Percentiles rank a stretch among this genome's conserved stretches.
phyloP scores from a whole-genome alignment of 805 yeast genomes.

The Pichia kluyveri region DNA sequence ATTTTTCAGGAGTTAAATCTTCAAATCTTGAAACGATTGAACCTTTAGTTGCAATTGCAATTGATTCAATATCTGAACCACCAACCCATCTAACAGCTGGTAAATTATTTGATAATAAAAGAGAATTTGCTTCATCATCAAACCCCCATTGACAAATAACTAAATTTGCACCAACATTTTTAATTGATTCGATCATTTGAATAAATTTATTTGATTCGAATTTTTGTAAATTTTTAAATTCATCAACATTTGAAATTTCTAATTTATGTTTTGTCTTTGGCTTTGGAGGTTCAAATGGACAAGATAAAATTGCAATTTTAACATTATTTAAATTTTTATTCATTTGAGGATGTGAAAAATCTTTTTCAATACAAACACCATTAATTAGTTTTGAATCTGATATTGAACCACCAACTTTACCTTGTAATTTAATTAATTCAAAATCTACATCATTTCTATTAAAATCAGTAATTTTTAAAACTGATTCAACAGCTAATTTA shows the following conservation, averaged over 20 bases:
- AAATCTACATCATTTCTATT: conserved; percentile 94
- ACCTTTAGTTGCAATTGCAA: conserved; percentile 97
- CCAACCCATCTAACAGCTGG: conserved; percentile 99
- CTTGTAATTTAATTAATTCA: conserved; percentile 90
- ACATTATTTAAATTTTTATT: conserved; percentile 72
- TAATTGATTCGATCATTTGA: conserved; percentile 83
- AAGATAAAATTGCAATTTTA: conserved; percentile 88
- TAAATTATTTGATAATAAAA: conserved; percentile 75
- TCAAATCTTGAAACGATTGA: conserved; percentile 96
- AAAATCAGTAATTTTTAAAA: conserved; percentile 82
- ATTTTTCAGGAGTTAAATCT: conserved; percentile 70
- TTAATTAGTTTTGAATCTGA: conserved; percentile 76
- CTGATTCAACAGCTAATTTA: conserved; percentile 95
- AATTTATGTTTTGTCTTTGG: conserved; percentile 98
- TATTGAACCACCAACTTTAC: conserved; percentile 90
- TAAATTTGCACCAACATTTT: conserved; percentile 86
- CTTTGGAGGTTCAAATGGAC: conserved; percentile 99
- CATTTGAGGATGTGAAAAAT: conserved; percentile 98
- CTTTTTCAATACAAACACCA: conserved; percentile 93
- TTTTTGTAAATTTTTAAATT: conserved; percentile 79
- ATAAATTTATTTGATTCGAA: conserved; percentile 87
- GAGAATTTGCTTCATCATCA: conserved; percentile 96
- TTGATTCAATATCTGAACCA: conserved; percentile 89
- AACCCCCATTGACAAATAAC: conserved; percentile 99
- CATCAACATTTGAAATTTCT: conserved; percentile 89